Evolutionary conservation across 2,329 filamentous ascomycete genomes (phyloP), one percentile per base, ranked within the genome.

Genomic region (Emmonsiellopsis sp.): DNA sequence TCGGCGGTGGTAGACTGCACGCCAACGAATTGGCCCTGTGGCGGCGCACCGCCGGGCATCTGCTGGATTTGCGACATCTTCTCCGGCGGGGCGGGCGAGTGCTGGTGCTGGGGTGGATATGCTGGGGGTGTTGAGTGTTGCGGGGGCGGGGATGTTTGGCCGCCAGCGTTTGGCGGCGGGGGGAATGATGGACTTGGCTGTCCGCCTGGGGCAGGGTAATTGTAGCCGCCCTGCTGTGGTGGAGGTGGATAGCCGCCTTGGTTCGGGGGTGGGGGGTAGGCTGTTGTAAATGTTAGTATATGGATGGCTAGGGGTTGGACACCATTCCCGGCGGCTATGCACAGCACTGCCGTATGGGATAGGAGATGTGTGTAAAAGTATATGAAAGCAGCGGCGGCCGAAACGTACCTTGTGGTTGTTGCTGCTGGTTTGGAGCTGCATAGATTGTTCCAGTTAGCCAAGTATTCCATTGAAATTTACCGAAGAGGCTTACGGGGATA

Each of bases 1-100:
- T 97, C 93, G 33, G 82, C 76, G 0, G 80, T 78, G 0, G 85
- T 81, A 2, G 83, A 74, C 34, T 71, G 71, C 0, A 80, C 82
- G 33, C 87, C 87, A 5, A 76, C 68, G 58, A 92, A 90, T 54
- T 86, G 79, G 2, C 72, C 73, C 37, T 68, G 66, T 2, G 73
- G 55, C 2, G 77, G 72, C 0, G 74, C 73, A 11, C 72, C 72
- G 17, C 72, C 72, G 2, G 71, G 68, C 13, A 72, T 60, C 46
- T 58, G 59, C 7, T 61, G 21, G 21, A 27, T 27, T 55, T 14
- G 62, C 10, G 32, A 32, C 46, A 58, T 43, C 58, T 61, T 34
- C 59, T 57, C 7, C 59, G 27, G 45, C 11, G 32, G 32, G 9
- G 36, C 9, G 27, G 50, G 60, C 39, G 57, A 59, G 5, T 52